Percentiles rank a stretch among this genome's conserved stretches.
Evolutionary conservation across 2,329 filamentous ascomycete species (phyloP).

Genomic region (Xylaria sp.): DNA sequence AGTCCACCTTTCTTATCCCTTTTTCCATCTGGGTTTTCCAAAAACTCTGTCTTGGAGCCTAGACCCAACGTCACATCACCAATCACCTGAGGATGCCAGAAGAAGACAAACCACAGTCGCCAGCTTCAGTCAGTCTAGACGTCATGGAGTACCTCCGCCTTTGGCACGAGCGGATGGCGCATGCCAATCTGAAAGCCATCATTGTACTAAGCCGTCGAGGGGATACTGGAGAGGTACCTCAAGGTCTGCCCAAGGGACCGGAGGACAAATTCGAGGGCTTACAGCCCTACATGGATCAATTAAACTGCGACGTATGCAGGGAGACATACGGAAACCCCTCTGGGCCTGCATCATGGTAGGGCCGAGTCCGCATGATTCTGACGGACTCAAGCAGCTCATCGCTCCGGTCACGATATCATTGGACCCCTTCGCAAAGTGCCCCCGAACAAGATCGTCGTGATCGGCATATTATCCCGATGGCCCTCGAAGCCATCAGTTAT

Average conservation of each 20-base stretch:
- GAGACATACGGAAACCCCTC: slow-evolving; percentile 5
- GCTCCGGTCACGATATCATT: background rate
- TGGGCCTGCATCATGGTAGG: slow-evolving; percentile 12
- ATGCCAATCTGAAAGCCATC: slow-evolving; percentile 21
- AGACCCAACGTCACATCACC: background rate
- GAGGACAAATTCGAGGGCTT: slow-evolving; percentile 9
- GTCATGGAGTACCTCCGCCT: slow-evolving; percentile 18
- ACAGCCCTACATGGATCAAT: slow-evolving; percentile 12
- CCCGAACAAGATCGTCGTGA: background rate
- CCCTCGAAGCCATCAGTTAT: too few species aligned
- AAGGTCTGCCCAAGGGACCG: slow-evolving; percentile 9
- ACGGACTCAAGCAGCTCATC: background rate
- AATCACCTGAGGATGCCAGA: background rate
- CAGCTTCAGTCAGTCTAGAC: background rate
- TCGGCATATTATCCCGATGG: too few species aligned
- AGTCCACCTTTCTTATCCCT: too few species aligned
- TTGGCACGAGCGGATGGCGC: slow-evolving; percentile 14
- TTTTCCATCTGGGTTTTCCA: too few species aligned
- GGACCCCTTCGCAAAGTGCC: background rate
- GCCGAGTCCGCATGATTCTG: background rate
- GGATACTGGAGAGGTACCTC: slow-evolving; percentile 1
- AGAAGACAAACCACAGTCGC: background rate
- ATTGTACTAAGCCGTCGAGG: slow-evolving; percentile 12
- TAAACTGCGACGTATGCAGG: slow-evolving; percentile 15
- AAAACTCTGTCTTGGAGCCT: background rate